Base-by-base conservation (phyloP, 371 early-diverging fungal species). In the Actinomortierella ambigua region DNA sequence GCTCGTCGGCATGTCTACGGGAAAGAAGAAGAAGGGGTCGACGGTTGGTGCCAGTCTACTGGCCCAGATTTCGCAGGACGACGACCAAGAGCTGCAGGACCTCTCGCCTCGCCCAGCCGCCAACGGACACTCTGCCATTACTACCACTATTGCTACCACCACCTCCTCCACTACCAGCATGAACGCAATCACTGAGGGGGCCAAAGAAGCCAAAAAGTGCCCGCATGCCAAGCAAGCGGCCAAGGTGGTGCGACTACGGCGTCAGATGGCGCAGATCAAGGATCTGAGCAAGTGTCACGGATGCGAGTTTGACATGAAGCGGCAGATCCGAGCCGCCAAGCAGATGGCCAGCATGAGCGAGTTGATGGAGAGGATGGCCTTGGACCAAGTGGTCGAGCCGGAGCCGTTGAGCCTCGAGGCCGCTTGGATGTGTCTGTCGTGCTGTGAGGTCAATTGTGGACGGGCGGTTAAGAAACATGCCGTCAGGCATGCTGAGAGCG, bases 371-470 rank as follows among this genome's bases (percentile, higher is more conserved):
- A 4, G 11, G 34, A 34, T 34, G 11, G 4, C 34, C 7, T 34
- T 34, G 34, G 34, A 34, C 7, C 4, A 34, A 6, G 11, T 11
- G 4, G 7, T 11, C 5, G 2, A 42, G 7, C n/a, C 29, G 2
- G 65, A 62, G 43, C 29, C 48, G 0, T 24, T 76, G 46, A 43
- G 62, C 8, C 26, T 69, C 4, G 65, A 73, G 23, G 28, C 60
- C 0, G 43, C 71, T 6, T 78, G 77, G 79, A 48, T 79, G 49
- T 79, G 79, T 55, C 44, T 77, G 20, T 50, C 58, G 11, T 79
- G 79, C 57, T 49, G 53, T 26, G 52, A 77, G 50, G 51, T 64
- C 42, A 58, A 66, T 22, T 79, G 79, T 42, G 77, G 79, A 22
- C 59, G 69, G 13, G 9, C 63, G 6, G 5, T 48, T 39, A 63